Base-by-base conservation (phyloP, 331 rosid species). In the Pyracantha coccinea region DNA sequence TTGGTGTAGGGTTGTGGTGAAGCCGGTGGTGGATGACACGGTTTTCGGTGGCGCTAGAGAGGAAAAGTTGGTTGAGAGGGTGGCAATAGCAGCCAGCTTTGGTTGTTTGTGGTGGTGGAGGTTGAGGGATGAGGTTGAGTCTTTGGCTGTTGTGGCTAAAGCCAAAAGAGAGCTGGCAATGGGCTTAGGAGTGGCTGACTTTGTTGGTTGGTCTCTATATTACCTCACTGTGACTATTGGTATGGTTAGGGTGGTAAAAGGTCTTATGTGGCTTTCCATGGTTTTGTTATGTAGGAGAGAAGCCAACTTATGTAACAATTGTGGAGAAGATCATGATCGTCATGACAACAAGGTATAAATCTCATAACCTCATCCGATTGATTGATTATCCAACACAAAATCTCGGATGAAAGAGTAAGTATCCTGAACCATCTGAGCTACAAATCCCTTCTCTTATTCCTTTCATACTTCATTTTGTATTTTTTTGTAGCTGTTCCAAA, bases 11-110 rank as follows among this genome's bases (percentile, higher is more conserved):
- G 54, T 77, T 63, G 98, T 88, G 83, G 98, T 94, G 74, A 90
- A 82, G 84, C 95, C 95, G 2, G 95, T 94, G 78, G 90, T 94
- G 70, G 93, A 94, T 35, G 97, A 94, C 77, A 85, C 97, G 1
- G 81, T 94, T 73, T 81, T 88, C 1, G 86, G 90, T 9, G 80
- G 11, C 6, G 68, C 9, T 12, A 77, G 83, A 57, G 61, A 81
- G 67, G 95, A 90, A 27, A 85, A 69, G 59, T 86, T 89, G 95
- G 68, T 66, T 24, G 96, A 85, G 59, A 86, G 81, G 74, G 83
- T 78, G 66, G 89, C 69, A 2, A 20, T 83, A 77, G 93, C 91
- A 0, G 82, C 68, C 6, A 79, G 92, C 80, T 79, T 91, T 12
- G 90, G 90, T 13, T 69, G 29, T 3, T 35, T 94, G 38, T 94